A percentile compares a stretch with the other conserved stretches of the same genome.
Conservation (phyloP, 2,329 filamentous ascomycete genomes). For the Chrysosphaeria jannelii region DNA sequence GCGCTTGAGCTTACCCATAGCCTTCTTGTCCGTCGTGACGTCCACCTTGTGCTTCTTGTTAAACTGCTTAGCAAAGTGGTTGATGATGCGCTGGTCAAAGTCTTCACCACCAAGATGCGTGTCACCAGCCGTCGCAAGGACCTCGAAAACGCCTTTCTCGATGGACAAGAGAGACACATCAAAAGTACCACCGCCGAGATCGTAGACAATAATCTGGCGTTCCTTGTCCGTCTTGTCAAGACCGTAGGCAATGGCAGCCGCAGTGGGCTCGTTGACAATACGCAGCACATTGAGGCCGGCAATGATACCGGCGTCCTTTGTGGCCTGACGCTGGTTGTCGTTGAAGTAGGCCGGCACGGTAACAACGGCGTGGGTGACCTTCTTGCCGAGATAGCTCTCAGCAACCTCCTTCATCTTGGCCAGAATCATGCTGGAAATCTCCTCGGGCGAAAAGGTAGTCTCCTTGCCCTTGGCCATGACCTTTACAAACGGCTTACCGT, state of each 20-base stretch:
- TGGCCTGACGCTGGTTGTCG: constrained; percentile 88
- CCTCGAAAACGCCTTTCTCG: constrained; percentile 79
- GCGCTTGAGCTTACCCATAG: constrained; percentile 98
- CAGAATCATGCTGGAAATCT: constrained; percentile 29
- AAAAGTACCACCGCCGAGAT: constrained; percentile 82
- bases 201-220: constrained; percentile 75
- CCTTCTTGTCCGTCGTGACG: constrained; percentile 79
- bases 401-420: constrained; percentile 33
- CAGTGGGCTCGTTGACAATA: constrained; percentile 90
- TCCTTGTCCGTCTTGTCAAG: constrained; percentile 63
- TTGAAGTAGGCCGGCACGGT: constrained; percentile 97
- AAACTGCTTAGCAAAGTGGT: constrained; percentile 64
- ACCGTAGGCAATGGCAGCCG: constrained; percentile 82
- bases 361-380: constrained; percentile 66
- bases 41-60: constrained; percentile 95
- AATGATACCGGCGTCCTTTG: constrained; percentile 80
- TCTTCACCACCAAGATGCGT: constrained; percentile 96
- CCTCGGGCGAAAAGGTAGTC: constrained; percentile 29
- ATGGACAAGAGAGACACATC: constrained; percentile 84
- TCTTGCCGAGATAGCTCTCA: constrained; percentile 52
- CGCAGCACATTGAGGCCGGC: constrained; percentile 84
- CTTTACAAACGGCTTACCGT: constrained; percentile 64
- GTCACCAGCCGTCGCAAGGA: constrained; percentile 82
- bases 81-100: constrained; percentile 94
- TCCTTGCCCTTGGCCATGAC: constrained; percentile 26